Base-by-base conservation (phyloP, 2,329 filamentous ascomycete species). In the Trichoderma harzianum region DNA sequence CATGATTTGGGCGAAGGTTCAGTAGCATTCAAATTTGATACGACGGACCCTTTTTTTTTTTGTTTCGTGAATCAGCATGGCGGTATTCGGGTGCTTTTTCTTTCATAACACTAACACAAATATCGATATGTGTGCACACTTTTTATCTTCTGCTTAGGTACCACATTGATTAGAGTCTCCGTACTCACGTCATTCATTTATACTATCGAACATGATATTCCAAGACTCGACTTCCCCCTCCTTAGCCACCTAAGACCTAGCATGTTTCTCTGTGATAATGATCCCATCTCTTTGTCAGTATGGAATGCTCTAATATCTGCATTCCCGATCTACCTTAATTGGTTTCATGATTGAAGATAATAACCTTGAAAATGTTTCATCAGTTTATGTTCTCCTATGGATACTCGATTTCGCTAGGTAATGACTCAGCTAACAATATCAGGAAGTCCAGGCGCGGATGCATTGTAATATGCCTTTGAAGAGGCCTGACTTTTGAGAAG, bases 261-360 rank as follows among this genome's bases (percentile, higher is more conserved):
- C 36, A 39, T 18, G 36, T 39, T 39, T 16, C 36, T 39, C 7
- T 39, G 36, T 39, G 36, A 39, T 39, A 18, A 39, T 4, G 1
- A 39, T 39, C 7, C 7, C 3, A 18, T 39, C 18, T 1, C 36
- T 39, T 39, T 8, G 16, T 18, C 7, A 39, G 16, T 18, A 39
- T 4, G 14, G 16, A 18, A 16, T 39, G 16, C 7, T 8, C 36
- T 39, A 4, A 8, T 18, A 39, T 18, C 16, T 18, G 0, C 1
- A 43, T n/a, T 3, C 5, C 3, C 0, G 18, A 43, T 8, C 1
- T 2, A 7, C 7, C 3, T 43, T 2, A n/a, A 0, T 7, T n/a
- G 1, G 39, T 18, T 43, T n/a, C 4, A 43, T 43, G 14, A 10
- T n/a, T 18, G 39, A 18, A 10, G 16, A 43, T 18, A 18, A 18